A percentile compares a stretch with the other conserved stretches of the same genome.
Evolutionary conservation across 176 grass and related monocot genomes (phyloP).

Genomic region (Neostapfia colusana): DNA sequence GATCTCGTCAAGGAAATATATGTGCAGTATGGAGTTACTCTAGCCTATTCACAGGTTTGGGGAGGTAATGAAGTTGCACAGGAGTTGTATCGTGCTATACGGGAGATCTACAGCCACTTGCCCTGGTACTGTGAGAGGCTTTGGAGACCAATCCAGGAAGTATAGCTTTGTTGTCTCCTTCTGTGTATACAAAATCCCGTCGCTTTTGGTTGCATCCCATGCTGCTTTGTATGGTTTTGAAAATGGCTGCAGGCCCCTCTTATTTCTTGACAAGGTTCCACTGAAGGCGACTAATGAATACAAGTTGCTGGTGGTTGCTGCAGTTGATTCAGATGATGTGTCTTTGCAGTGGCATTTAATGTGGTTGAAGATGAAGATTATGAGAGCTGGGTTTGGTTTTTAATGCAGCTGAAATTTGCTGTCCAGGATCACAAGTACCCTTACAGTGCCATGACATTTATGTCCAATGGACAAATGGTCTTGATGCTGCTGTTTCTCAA

Average conservation of each 20-base stretch:
- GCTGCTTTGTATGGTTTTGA: conserved; percentile 87
- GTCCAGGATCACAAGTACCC: conserved; percentile 53
- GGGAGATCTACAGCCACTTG: conserved; percentile 85
- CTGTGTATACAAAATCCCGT: conserved; percentile 80
- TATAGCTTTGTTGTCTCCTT: conserved; percentile 66
- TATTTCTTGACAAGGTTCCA: conserved; percentile 95
- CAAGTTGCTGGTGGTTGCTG: conserved; percentile 79
- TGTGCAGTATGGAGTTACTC: conserved; percentile 75
- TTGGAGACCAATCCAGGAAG: conserved; percentile 90
- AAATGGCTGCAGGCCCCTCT: conserved; percentile 78
- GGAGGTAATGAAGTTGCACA: conserved; percentile 83
- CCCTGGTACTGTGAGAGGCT: conserved; percentile 90
- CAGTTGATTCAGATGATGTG: conserved; percentile 81
- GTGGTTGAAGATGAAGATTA: conserved; percentile 93
- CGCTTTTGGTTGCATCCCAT: conserved; percentile 95
- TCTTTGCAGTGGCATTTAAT: conserved; percentile 91
- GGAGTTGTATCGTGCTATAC: conserved; percentile 80
- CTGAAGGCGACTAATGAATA: conserved; percentile 86
- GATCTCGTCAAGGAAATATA: conserved; percentile 86
- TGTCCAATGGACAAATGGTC: conserved; percentile 80
- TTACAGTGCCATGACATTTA: conserved; percentile 64
- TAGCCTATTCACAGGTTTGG: conserved; percentile 97
- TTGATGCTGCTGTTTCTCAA: conserved; percentile 82
- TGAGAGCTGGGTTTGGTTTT: conserved; percentile 93
- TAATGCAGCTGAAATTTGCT: conserved; percentile 85